These are phyloP conservation scores for Aspergillus sclerotioniger DNA, from an alignment of 495 filamentous ascomycete species.

Conservation along the genomic window DNA sequence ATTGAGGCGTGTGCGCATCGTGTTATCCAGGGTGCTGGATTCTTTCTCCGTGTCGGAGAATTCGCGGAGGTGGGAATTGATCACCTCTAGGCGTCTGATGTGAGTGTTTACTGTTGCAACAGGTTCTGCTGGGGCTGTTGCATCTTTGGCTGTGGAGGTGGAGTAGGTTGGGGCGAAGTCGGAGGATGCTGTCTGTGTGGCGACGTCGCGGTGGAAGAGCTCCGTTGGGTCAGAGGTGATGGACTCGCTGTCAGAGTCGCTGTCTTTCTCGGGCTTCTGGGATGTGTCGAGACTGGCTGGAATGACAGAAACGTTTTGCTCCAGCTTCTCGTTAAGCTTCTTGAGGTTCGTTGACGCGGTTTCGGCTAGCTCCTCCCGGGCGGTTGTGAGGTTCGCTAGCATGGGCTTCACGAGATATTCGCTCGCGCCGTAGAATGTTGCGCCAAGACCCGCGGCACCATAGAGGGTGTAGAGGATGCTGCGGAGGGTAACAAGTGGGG, in stretches of 20 bases:
- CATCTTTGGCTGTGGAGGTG: conserved; percentile 14
- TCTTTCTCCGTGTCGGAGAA: conserved; percentile 48
- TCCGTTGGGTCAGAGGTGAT: conserved; percentile 69
- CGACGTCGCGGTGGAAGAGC: conserved; percentile 87
- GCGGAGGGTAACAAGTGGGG: conserved; percentile 73
- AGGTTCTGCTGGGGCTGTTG: background rate
- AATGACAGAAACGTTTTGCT: conserved; percentile 62
- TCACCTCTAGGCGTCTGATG: conserved; percentile 43
- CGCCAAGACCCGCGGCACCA: conserved; percentile 65
- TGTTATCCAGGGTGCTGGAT: conserved; percentile 43
- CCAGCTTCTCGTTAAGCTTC: conserved; percentile 72
- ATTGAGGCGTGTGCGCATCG: conserved; percentile 39
- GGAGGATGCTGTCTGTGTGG: conserved; percentile 26
- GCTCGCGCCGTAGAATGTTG: conserved; percentile 75
- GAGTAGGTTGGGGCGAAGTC: conserved; percentile 16
- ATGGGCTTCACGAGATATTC: conserved; percentile 83
- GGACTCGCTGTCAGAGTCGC: conserved; percentile 46
- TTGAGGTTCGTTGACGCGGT: conserved; percentile 63
- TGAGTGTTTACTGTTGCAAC: conserved; percentile 32
- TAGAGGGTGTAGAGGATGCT: conserved; percentile 78
- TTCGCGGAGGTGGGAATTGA: conserved; percentile 52
- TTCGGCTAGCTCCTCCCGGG: conserved; percentile 77
- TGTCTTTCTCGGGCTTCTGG: conserved; percentile 18
- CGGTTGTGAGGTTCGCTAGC: conserved; percentile 66
- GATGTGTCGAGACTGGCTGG: conserved; percentile 44